phyloP scores from a whole-genome alignment of 2,329 filamentous ascomycete species.

The Pseudocercospora fuligena region DNA sequence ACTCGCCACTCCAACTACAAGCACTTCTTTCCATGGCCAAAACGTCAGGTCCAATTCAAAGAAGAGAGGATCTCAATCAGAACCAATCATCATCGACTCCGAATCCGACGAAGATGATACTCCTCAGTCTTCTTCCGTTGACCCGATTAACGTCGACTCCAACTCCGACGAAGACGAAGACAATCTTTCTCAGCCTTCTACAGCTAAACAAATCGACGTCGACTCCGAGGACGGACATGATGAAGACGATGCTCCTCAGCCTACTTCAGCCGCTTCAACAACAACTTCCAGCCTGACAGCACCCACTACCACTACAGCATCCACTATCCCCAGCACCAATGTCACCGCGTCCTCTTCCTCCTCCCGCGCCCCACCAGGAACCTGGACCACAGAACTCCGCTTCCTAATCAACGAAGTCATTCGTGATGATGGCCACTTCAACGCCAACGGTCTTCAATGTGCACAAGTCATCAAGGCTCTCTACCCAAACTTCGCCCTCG shows the following conservation, averaged over 20 bases:
- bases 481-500: background rate
- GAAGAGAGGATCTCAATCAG: too few species aligned
- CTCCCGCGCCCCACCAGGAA: background rate
- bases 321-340: too few species aligned
- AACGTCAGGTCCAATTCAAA: background rate
- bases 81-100: background rate
- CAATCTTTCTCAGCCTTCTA: too few species aligned
- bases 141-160: too few species aligned
- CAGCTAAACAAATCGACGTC: too few species aligned
- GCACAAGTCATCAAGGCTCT: background rate
- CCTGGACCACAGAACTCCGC: background rate
- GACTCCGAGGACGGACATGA: too few species aligned
- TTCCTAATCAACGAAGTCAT: background rate
- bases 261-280: too few species aligned
- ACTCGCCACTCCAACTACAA: background rate
- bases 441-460: background rate
- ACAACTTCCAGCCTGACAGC: too few species aligned
- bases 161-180: too few species aligned
- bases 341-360: background rate
- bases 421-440: background rate
- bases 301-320: background rate
- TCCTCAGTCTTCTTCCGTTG: too few species aligned
- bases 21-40: background rate
- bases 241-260: too few species aligned
- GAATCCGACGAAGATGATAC: background rate